Evolutionary conservation across 169 alveolate species (phyloP), one percentile per base, ranked within the genome.

Genomic region (Eimeria tenella): DNA sequence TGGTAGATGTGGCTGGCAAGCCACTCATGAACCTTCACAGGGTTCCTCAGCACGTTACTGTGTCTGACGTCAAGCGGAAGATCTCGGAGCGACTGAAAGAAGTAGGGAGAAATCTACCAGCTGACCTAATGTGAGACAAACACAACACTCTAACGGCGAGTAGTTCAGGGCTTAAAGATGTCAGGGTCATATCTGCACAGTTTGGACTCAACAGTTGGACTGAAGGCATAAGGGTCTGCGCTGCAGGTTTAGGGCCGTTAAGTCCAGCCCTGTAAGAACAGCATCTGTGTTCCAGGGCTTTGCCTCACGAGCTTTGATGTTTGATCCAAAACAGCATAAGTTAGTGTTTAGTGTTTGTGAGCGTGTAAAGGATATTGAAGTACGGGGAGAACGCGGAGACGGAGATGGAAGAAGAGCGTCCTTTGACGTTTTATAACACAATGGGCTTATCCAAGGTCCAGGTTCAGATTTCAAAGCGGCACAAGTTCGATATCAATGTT

Each of bases 21-120:
- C 90, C 90, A 6, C 21, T 60, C 42, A 82, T 82, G 90, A 82
- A 82, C 58, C 75, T 82, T 55, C 90, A 82, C 75, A 55, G 42
- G 17, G 90, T 82, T 11, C 90, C 90, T 17, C 90, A 52, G 5
- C 31, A 53, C 55, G 90, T 63, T n/a, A 21, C 60, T 11, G 49
- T 82, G 19, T 10, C 56, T 21, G 75, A 53, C 56, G 63, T 82
- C 58, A 82, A 82, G n/a, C 8, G 23, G 4, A 82, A 82, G 23
- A 58, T 82, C 60, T 82, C 90, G 5, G 90, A 82, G 58, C 53
- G 90, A 5, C 90, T 82, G 25, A 58, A 58, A 58, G 90, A 82
- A 21, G 90, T 82, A 56, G 90, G 90, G 15, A 52, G 90, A 23
- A 52, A 62, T 10, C 75, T 82, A 15, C 63, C 71, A 25, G 77